These are phyloP conservation scores for Ambrosia hybrid DNA, from an alignment of 140 eudicot species.

Conservation along the genomic window DNA sequence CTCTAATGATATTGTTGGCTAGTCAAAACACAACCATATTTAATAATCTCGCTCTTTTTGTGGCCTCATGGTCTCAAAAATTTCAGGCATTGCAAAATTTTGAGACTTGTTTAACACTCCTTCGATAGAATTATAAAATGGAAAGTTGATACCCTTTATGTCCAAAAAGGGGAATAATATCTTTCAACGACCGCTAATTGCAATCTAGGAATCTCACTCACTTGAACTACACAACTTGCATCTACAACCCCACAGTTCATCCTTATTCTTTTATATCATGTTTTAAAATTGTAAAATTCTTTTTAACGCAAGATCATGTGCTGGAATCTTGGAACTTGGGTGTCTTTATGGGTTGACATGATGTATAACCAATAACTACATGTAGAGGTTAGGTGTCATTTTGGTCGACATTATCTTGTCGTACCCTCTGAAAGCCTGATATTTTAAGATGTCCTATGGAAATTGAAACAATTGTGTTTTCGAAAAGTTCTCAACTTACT, in stretches of 20 bases:
- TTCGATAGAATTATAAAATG: slow-evolving; percentile 8
- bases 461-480: background rate
- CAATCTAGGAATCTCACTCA: slow-evolving; percentile 8
- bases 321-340: too few species aligned
- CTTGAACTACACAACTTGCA: slow-evolving; percentile 27
- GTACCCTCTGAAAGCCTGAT: slow-evolving; percentile 19
- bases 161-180: slow-evolving; percentile 8
- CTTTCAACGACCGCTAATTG: slow-evolving; percentile 38
- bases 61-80: slow-evolving; percentile 42
- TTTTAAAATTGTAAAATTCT: slow-evolving; percentile 16
- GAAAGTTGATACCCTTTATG: background rate
- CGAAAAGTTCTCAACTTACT: slow-evolving; percentile 1
- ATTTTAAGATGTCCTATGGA: slow-evolving; percentile 17
- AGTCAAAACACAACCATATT: slow-evolving; percentile 35
- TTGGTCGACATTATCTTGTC: slow-evolving; percentile 26
- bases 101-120: slow-evolving; percentile 32
- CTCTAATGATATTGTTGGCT: slow-evolving; percentile 37
- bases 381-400: slow-evolving; percentile 25
- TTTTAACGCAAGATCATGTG: slow-evolving; percentile 19
- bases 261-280: slow-evolving; percentile 9
- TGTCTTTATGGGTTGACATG: background rate
- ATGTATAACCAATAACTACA: slow-evolving; percentile 23
- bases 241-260: slow-evolving; percentile 22
- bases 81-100: slow-evolving; percentile 38
- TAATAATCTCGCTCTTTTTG: slow-evolving; percentile 33